phyloP scores from a whole-genome alignment of 2,329 filamentous ascomycete species.

The Fusarium brevicatenulatum region DNA sequence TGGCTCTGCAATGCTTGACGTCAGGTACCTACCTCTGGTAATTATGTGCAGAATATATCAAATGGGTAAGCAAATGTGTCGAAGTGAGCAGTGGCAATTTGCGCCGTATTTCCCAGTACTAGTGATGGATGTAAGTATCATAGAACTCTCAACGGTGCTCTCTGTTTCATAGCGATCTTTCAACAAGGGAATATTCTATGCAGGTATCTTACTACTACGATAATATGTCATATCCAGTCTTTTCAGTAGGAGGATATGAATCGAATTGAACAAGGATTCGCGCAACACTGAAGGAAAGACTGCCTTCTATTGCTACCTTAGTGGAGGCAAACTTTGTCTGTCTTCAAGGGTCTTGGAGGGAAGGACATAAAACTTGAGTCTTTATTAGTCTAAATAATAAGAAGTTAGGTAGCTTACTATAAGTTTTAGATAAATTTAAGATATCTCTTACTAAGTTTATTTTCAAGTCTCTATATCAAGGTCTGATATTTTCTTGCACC shows the following conservation, averaged over 20 bases:
- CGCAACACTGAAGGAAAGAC: not conserved
- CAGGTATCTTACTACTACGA: not conserved
- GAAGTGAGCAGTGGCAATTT: slow-evolving; percentile 12
- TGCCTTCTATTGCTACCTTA: not conserved
- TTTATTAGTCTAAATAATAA: too few relatives aligned
- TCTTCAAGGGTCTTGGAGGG: too few relatives aligned
- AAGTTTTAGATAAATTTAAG: too few relatives aligned
- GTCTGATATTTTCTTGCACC: too few relatives aligned
- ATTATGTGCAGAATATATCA: not conserved
- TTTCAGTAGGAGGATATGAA: not conserved
- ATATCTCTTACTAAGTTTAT: too few relatives aligned
- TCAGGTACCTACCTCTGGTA: not conserved
- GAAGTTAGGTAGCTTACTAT: too few relatives aligned
- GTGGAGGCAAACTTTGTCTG: too few relatives aligned
- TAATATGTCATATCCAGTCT: not conserved
- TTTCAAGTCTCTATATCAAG: too few relatives aligned
- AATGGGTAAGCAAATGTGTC: too few relatives aligned
- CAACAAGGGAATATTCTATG: not conserved
- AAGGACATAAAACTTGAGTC: too few relatives aligned
- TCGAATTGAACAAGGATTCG: not conserved
- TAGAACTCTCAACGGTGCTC: slow-evolving; percentile 1
- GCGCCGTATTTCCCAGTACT: not conserved
- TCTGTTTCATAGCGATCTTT: not conserved
- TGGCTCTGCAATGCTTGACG: not conserved
- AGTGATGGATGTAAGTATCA: slow-evolving; percentile 5